Evolutionary conservation across 345 rosid genomes (phyloP).

Genomic region (Leavenworthia alabamica): DNA sequence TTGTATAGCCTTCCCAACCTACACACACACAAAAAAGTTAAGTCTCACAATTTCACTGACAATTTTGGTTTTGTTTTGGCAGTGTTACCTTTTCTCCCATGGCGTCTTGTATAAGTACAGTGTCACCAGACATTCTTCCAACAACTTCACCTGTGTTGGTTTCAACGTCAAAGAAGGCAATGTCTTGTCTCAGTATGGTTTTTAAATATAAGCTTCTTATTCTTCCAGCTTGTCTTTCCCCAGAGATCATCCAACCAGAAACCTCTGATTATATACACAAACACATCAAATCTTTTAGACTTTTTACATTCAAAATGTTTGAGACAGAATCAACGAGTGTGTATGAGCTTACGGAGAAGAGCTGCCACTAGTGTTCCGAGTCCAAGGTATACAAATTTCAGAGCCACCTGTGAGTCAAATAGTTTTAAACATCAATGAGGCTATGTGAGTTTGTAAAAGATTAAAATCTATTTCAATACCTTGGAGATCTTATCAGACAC

Average conservation of each 20-base stretch:
- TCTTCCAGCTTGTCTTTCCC: slow-evolving; percentile 58
- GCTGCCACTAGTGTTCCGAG: slow-evolving; percentile 46
- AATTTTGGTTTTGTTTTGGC: neutral
- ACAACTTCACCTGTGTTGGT: slow-evolving; percentile 63
- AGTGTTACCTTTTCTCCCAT: slow-evolving; percentile 61
- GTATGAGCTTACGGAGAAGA: slow-evolving; percentile 55
- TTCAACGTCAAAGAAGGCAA: slow-evolving; percentile 62
- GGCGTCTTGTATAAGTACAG: slow-evolving; percentile 69
- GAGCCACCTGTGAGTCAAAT: slow-evolving; percentile 37
- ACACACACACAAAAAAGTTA: neutral
- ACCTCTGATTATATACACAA: slow-evolving; percentile 42
- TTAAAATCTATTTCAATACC: slow-evolving; percentile 28
- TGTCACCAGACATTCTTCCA: slow-evolving; percentile 64
- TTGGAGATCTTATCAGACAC: slow-evolving; percentile 35
- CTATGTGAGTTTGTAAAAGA: neutral
- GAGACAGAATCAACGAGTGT: neutral
- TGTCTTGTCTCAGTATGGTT: slow-evolving; percentile 63
- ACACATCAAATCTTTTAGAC: neutral
- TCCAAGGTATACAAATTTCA: slow-evolving; percentile 58
- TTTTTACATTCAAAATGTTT: neutral
- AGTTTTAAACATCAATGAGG: neutral
- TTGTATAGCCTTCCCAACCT: slow-evolving; percentile 71
- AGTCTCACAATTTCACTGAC: neutral
- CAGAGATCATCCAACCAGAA: slow-evolving; percentile 73
- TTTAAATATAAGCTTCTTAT: slow-evolving; percentile 50